Percentiles rank a stretch among this genome's conserved stretches.
phyloP scores from a whole-genome alignment of 352 stramenopile species.

The Phytophthora crassamura region DNA sequence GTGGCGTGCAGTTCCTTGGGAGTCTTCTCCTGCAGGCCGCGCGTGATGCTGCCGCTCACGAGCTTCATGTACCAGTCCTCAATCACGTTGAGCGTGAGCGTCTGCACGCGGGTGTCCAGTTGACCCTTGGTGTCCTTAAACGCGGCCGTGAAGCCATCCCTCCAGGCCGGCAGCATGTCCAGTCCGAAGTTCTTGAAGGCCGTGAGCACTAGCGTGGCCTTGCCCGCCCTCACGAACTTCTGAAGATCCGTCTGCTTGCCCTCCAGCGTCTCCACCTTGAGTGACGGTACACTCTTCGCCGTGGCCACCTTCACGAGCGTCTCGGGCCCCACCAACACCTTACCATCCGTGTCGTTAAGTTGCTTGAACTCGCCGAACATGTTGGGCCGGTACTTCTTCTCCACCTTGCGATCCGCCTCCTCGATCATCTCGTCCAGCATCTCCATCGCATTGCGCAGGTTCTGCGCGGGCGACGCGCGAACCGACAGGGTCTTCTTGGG shows the following conservation, averaged over 20 bases:
- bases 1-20: conserved; percentile 51
- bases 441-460: conserved; percentile 77
- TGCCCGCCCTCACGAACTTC: conserved; percentile 52
- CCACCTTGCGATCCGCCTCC: conserved; percentile 83
- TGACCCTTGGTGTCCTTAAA: conserved; percentile 39
- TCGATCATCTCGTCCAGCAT: conserved; percentile 84
- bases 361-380: conserved; percentile 91
- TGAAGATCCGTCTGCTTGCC: conserved; percentile 60
- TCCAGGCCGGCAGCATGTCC: conserved; percentile 83
- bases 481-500: conserved; percentile 42
- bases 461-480: conserved; percentile 64
- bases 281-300: conserved; percentile 57
- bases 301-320: conserved; percentile 68
- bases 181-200: conserved; percentile 90
- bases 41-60: conserved; percentile 71
- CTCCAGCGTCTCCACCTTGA: conserved; percentile 60
- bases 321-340: conserved; percentile 62
- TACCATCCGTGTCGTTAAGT: conserved; percentile 88
- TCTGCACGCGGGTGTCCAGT: conserved; percentile 48
- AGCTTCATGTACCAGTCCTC: conserved; percentile 92
- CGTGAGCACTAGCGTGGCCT: conserved; percentile 78
- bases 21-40: conserved; percentile 62
- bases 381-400: conserved; percentile 88
- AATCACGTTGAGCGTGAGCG: conserved; percentile 83
- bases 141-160: conserved; percentile 60